Evolutionary conservation across 2,329 filamentous ascomycete genomes (phyloP).

Genomic region (Keithomyces neogunnii): DNA sequence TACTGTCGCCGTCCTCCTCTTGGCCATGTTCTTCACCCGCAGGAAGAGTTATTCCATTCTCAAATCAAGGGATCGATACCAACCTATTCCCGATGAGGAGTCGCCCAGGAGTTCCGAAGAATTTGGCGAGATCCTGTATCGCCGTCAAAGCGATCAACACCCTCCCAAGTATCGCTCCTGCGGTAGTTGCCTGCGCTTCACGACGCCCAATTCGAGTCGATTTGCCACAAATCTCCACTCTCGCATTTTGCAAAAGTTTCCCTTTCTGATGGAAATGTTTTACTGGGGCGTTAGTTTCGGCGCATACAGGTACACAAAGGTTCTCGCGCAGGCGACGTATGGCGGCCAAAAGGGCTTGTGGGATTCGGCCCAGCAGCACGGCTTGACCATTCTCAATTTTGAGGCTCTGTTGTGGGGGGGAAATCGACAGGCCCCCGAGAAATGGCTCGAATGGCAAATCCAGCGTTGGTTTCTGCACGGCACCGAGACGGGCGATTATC

Average conservation of each 20-base stretch:
- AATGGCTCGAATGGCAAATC: slow-evolving; percentile 25
- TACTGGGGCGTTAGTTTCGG: slow-evolving; percentile 48
- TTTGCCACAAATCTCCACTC: slow-evolving; percentile 54
- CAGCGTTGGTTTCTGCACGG: slow-evolving; percentile 51
- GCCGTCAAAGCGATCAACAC: slow-evolving; percentile 6
- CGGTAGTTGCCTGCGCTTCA: slow-evolving; percentile 24
- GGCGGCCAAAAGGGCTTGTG: slow-evolving; percentile 24
- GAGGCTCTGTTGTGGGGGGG: slow-evolving; percentile 9
- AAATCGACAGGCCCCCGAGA: slow-evolving; percentile 4
- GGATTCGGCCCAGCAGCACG: slow-evolving; percentile 17
- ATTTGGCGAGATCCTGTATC: slow-evolving; percentile 6
- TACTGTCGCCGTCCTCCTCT: slow-evolving; percentile 27
- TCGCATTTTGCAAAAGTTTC: slow-evolving; percentile 56
- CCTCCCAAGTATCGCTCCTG: slow-evolving; percentile 11
- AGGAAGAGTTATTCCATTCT: slow-evolving; percentile 26
- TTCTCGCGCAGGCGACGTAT: slow-evolving; percentile 8
- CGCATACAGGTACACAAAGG: slow-evolving; percentile 8
- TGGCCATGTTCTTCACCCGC: slow-evolving; percentile 28
- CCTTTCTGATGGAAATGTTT: slow-evolving; percentile 66
- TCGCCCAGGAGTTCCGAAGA: slow-evolving; percentile 16
- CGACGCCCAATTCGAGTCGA: slow-evolving; percentile 52
- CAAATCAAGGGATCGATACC: slow-evolving; percentile 11
- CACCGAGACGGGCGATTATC: slow-evolving; percentile 29
- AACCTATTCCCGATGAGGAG: slow-evolving; percentile 16
- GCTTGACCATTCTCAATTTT: slow-evolving; percentile 5